Base-by-base conservation (phyloP, 2,329 filamentous ascomycete species). In the Tolypocladium tropicale region DNA sequence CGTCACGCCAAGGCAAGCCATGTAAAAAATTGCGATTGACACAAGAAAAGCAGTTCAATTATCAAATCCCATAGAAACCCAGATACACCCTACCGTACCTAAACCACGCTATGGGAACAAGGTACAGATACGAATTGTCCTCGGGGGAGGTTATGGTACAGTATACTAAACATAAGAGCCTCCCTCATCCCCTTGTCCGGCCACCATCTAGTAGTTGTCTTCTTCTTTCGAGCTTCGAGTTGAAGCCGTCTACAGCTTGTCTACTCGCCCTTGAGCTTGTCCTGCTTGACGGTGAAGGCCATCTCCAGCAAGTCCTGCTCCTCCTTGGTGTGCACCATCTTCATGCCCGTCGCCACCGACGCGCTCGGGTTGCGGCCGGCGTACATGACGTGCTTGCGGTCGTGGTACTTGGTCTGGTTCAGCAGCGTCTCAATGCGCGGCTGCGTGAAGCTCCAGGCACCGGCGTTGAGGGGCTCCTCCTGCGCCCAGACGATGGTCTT, bases 401-500 rank as follows among this genome's bases (percentile, higher is more conserved):
- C 86, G 78, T 97, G 93, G 76, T 95, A 80, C 76, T 95, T 76
- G 0, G 94, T 97, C 71, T 95, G 74, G 78, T 97, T 96, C 63
- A 99, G 81, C 62, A 99, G 77, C 10, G 93, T 99, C 83, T 99
- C 94, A 61, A 99, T 91, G 69, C 94, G 88, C 34, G 94, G 94
- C 77, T 99, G 94, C n/a, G 87, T 89, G 76, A 94, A 97, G 70
- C 85, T 91, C 94, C 94, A 99, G 51, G 90, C 90, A 72, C 94
- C 94, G 10, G 94, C 94, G 71, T 99, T 99, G 58, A 99, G 83
- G 34, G 94, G 94, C 79, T 99, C 94, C 74, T 99, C 94, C 76
- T 99, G 94, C 64, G 84, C 86, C 92, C 92, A 99, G 61, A 99
- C 91, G 63, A 99, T 91, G 61, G 91, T 93, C 82, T 96, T 90